These are phyloP conservation scores for Aspergillus versicolor DNA, from an alignment of 2,329 filamentous ascomycete genomes.

Conservation along the genomic window DNA sequence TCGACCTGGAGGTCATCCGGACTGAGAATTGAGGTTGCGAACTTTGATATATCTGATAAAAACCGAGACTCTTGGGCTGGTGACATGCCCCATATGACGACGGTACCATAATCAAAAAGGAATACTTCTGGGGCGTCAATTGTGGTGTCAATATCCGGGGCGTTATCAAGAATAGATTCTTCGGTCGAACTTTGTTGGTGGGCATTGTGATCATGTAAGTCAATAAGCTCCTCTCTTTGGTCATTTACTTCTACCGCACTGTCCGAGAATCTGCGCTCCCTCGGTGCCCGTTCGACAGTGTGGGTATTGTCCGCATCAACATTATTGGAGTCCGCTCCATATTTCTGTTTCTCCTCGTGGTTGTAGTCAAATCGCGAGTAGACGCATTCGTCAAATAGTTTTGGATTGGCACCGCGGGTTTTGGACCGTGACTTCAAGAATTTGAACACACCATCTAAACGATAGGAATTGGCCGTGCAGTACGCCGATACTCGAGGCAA, in stretches of 20 bases:
- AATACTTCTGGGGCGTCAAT: conserved; percentile 95
- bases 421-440: conserved; percentile 85
- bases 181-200: conserved; percentile 25
- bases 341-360: conserved; percentile 45
- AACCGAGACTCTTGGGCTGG: conserved; percentile 86
- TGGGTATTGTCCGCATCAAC: conserved; percentile 26
- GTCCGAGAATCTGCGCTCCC: conserved; percentile 68
- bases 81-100: conserved; percentile 98
- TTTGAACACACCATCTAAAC: conserved; percentile 83
- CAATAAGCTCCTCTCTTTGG: conserved; percentile 63
- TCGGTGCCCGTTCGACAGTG: conserved; percentile 34
- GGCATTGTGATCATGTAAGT: conserved; percentile 52
- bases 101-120: conserved; percentile 94
- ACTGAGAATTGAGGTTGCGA: conserved; percentile 85
- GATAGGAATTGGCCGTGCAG: conserved; percentile 89
- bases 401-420: conserved; percentile 76
- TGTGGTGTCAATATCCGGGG: conserved; percentile 75
- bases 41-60: conserved; percentile 89
- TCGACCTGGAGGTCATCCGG: conserved; percentile 91
- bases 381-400: conserved; percentile 95
- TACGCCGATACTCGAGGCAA: conserved; percentile 93
- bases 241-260: conserved; percentile 67
- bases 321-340: conserved; percentile 21
- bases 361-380: conserved; percentile 90
- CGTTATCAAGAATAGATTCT: conserved; percentile 23